Evolutionary conservation across 805 yeast species (phyloP).

Genomic region (Maudiozyma barnettii): DNA sequence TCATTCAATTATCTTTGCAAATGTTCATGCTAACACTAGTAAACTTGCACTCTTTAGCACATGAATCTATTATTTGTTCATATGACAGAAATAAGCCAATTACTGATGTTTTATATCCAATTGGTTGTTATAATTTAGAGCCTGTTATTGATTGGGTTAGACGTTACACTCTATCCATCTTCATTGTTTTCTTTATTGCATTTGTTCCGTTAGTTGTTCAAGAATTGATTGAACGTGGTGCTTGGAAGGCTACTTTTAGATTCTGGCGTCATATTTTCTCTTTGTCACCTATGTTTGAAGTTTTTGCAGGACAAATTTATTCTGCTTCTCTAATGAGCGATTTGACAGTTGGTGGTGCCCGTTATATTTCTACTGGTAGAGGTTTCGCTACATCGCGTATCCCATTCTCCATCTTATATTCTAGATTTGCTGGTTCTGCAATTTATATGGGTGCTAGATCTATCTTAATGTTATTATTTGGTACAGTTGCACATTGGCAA

Average conservation of each 20-base stretch:
- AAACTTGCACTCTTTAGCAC: conserved; percentile 66
- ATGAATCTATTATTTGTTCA: conserved; percentile 61
- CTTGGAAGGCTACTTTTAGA: conserved; percentile 63
- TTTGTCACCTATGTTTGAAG: conserved; percentile 72
- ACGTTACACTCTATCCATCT: conserved; percentile 75
- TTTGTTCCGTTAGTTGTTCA: conserved; percentile 70
- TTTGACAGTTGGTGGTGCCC: conserved; percentile 75
- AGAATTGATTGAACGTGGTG: conserved; percentile 73
- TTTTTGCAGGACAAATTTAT: conserved; percentile 71
- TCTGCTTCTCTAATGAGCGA: conserved; percentile 62
- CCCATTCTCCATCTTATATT: conserved; percentile 61
- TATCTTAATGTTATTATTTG: conserved; percentile 58
- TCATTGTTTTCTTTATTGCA: conserved; percentile 80
- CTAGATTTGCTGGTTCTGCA: conserved; percentile 72
- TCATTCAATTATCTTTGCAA: conserved; percentile 77
- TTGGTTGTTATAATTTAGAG: conserved; percentile 74
- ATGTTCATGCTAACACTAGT: conserved; percentile 73
- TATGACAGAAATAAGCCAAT: conserved; percentile 61
- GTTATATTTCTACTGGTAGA: conserved; percentile 78
- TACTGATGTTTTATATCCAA: conserved; percentile 63
- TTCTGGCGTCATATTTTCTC: conserved; percentile 59
- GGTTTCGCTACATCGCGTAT: conserved; percentile 77
- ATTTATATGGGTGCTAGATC: conserved; percentile 78
- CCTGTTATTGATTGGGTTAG: conserved; percentile 86
- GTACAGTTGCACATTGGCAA: conserved; percentile 78